Evolutionary conservation across 371 early-diverging fungal genomes (phyloP), one percentile per base, ranked within the genome.

Genomic region (Syncephalastrum monosporum): DNA sequence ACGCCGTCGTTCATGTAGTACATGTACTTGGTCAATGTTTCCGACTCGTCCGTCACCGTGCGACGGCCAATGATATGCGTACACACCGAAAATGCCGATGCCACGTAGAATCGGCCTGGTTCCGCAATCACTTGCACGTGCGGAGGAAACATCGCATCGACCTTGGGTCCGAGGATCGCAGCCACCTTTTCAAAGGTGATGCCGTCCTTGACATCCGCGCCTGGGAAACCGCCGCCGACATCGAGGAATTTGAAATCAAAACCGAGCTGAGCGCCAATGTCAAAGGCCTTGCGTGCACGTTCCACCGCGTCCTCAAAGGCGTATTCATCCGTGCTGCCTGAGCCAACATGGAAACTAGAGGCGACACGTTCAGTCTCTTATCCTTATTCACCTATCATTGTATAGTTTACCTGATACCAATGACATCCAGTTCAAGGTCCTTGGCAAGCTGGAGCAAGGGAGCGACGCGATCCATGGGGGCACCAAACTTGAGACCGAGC

Each of bases 181-280:
- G 96, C 96, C 14, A 97, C 87, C 58, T 89, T 84, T 60, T 82
- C 84, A 73, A 98, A 96, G 10, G 89, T 89, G 61, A 93, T 79
- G 12, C 88, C 87, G 57, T 85, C 76, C 50, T 80, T 73, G 49
- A 87, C 84, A 72, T 86, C 79, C 47, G 87, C 84, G 48, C 94
- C 92, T n/a, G 99, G 96, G 82, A 97, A 98, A 3, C 99, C 99
- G 56, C 99, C 99, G 47, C 99, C 99, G 55, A 97, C 86, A 66
- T 98, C 99, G 53, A 98, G 82, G 42, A 98, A 67, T 51, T 69
- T 69, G 60, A 96, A 82, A 19, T 88, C 71, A 64, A 83, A 93
- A 4, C 96, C 98, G 60, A 86, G 68, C 14, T 69, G 71, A 23
- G 69, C 70, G 29, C 86, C 99, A 62, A 87, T 81, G 68, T 95